Conservation (phyloP, 192 early-diverging fungal genomes). For the Coemansia sp. region DNA sequence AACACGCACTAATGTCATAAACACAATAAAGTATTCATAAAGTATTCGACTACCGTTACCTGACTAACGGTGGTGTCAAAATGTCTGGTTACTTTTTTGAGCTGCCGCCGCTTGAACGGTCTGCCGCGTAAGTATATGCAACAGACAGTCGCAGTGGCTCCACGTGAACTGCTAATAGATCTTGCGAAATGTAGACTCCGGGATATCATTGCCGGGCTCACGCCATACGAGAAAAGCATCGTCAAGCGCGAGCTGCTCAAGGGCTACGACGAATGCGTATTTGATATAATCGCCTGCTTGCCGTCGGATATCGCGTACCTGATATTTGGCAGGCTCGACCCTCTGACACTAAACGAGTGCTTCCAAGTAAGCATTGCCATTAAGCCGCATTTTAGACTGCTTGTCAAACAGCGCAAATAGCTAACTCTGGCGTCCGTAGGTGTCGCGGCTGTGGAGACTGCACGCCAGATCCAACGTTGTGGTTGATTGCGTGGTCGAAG, state of each 20-base stretch:
- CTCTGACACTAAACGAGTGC: constrained; percentile 3
- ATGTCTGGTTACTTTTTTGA: too few species aligned
- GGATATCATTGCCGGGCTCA: constrained; percentile 8
- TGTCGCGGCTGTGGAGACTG: constrained; percentile 3
- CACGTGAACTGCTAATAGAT: neutral
- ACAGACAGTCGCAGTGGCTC: too few species aligned
- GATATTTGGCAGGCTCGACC: constrained; percentile 2
- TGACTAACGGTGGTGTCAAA: too few species aligned
- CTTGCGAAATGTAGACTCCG: constrained; percentile 1
- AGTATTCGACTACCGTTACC: too few species aligned
- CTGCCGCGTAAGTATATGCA: too few species aligned
- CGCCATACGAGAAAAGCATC: constrained; percentile 7
- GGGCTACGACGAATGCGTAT: neutral
- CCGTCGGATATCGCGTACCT: constrained; percentile 5
- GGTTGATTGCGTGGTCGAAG: neutral
- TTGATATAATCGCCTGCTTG: constrained; percentile 13
- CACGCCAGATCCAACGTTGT: constrained; percentile 1
- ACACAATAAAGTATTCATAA: too few species aligned
- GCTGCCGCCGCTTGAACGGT: too few species aligned
- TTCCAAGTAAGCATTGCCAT: constrained; percentile 5
- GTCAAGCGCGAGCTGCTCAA: constrained; percentile 11
- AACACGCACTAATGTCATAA: too few species aligned
- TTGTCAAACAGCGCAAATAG: too few species aligned
- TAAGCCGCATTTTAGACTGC: too few species aligned
- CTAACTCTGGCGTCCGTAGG: too few species aligned